phyloP scores from a whole-genome alignment of 2,329 filamentous ascomycete species.

The Diplodia seriata region DNA sequence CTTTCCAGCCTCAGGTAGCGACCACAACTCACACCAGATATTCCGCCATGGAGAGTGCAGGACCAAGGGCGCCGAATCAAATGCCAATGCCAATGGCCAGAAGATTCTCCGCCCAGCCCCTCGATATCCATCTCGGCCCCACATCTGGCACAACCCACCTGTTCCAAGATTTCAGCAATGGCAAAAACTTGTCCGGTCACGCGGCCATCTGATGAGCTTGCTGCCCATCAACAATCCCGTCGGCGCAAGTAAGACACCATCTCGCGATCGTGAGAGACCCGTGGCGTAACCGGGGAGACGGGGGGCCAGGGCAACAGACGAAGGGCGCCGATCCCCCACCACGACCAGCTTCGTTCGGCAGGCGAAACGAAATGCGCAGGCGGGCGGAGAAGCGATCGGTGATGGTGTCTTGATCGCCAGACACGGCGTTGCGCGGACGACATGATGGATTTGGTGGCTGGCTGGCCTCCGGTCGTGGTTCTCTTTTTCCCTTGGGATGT shows the following conservation, averaged over 20 bases:
- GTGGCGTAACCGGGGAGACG: not conserved
- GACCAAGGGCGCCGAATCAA: not conserved
- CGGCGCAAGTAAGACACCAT: not conserved
- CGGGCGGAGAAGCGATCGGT: not conserved
- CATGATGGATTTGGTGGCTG: no score
- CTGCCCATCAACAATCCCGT: no score
- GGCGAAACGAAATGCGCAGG: not conserved
- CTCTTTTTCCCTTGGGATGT: not conserved
- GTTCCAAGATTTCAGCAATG: not conserved
- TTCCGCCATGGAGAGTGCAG: not conserved
- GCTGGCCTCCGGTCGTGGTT: no score
- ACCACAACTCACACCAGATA: not conserved
- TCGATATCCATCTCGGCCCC: conserved; percentile 2
- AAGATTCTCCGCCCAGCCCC: not conserved
- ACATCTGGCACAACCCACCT: not conserved
- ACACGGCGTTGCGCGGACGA: not conserved
- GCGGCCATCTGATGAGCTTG: not conserved
- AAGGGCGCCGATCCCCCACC: conserved; percentile 1
- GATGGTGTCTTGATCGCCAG: not conserved
- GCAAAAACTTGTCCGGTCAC: not conserved
- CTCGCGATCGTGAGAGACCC: not conserved
- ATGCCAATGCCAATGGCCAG: not conserved
- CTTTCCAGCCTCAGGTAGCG: not conserved
- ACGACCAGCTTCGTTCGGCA: not conserved
- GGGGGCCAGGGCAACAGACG: not conserved